A percentile compares a stretch with the other conserved stretches of the same genome.
Evolutionary conservation across 768 basidiomycete species (phyloP).

Genomic region (Amanita subjunquillea): DNA sequence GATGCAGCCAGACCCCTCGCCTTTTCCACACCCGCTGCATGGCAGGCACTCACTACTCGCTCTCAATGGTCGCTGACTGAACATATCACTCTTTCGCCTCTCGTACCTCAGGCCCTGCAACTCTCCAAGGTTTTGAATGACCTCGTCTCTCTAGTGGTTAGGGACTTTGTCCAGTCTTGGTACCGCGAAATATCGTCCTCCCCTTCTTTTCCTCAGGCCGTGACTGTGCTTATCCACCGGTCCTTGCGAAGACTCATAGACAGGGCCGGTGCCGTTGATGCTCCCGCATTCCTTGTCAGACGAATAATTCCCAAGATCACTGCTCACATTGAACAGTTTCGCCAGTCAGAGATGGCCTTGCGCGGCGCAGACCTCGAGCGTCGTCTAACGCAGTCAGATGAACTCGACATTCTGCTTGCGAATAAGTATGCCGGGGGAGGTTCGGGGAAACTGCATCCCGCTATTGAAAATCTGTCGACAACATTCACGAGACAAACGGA

Average conservation of each 20-base stretch:
- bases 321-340: slow-evolving; percentile 81
- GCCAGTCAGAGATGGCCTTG: slow-evolving; percentile 78
- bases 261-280: slow-evolving; percentile 51
- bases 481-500: slow-evolving; percentile 86
- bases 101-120: slow-evolving; percentile 53
- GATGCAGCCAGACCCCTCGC: slow-evolving; percentile 63
- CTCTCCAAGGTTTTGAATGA: slow-evolving; percentile 70
- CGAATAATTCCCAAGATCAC: slow-evolving; percentile 86
- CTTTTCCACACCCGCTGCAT: slow-evolving; percentile 90
- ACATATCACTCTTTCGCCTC: slow-evolving; percentile 54
- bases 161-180: slow-evolving; percentile 88
- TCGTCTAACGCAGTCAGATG: slow-evolving; percentile 80
- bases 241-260: slow-evolving; percentile 48
- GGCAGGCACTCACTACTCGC: slow-evolving; percentile 83
- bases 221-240: slow-evolving; percentile 65
- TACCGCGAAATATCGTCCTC: slow-evolving; percentile 81
- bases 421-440: slow-evolving; percentile 67
- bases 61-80: slow-evolving; percentile 82
- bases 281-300: slow-evolving; percentile 68
- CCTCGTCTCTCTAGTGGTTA: slow-evolving; percentile 68
- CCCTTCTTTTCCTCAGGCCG: slow-evolving; percentile 79
- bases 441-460: slow-evolving; percentile 63
- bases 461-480: slow-evolving; percentile 81
- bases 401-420: slow-evolving; percentile 79
- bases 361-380: slow-evolving; percentile 78